Percentiles rank a stretch among this genome's conserved stretches.
Conservation (phyloP, 139 green algal species). For the Chlorella sp. region DNA sequence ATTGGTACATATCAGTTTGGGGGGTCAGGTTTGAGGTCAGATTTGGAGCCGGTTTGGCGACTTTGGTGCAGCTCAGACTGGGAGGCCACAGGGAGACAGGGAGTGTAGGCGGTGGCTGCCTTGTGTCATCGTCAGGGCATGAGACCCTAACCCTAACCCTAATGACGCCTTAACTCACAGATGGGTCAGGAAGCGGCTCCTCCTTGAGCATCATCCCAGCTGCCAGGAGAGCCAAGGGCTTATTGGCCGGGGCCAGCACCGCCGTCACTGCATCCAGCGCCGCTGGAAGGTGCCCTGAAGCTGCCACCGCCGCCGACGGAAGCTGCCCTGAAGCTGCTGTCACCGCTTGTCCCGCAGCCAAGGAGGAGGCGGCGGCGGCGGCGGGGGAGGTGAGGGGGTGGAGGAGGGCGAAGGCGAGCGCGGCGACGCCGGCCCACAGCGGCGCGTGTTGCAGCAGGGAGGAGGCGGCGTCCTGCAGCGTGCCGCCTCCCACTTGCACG, state of each 20-base stretch:
- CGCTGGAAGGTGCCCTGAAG: too few relatives aligned
- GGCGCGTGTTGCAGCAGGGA: slow-evolving; percentile 25
- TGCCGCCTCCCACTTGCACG: slow-evolving; percentile 16
- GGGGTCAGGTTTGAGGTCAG: background rate
- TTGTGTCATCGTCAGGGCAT: background rate
- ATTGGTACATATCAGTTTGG: too few relatives aligned
- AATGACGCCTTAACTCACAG: background rate
- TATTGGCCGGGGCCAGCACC: slow-evolving; percentile 28
- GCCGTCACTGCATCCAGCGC: slow-evolving; percentile 19
- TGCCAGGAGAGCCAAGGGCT: slow-evolving; percentile 36
- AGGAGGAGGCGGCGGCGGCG: background rate
- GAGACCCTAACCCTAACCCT: background rate
- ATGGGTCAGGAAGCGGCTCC: slow-evolving; percentile 2
- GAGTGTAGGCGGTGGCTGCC: background rate
- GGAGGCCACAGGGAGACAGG: background rate
- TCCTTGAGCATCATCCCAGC: slow-evolving; percentile 28
- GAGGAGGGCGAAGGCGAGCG: slow-evolving; percentile 2
- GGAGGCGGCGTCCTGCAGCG: slow-evolving; percentile 22
- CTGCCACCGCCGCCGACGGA: too few relatives aligned
- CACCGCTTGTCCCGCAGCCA: slow-evolving; percentile 7
- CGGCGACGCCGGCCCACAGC: slow-evolving; percentile 21
- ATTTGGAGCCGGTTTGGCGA: background rate
- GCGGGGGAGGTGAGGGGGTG: background rate
- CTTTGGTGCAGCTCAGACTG: background rate
- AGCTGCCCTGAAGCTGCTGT: slow-evolving; percentile 9